Base-by-base conservation (phyloP, 495 filamentous ascomycete genomes). In the Xylaria sp. region DNA sequence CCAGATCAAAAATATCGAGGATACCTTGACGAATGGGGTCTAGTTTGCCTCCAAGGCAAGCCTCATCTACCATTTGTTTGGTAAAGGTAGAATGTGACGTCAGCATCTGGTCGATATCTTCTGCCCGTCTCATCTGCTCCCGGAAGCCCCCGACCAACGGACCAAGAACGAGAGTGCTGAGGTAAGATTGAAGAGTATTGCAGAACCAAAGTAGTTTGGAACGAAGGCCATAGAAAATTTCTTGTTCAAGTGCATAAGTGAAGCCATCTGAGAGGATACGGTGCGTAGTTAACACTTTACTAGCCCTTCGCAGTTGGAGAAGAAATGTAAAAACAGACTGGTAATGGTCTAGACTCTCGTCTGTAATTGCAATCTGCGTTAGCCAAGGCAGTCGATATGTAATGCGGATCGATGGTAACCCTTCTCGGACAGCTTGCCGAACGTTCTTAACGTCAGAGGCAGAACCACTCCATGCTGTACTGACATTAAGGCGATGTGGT, bases 81-180 rank as follows among this genome's bases (percentile, higher is more conserved):
- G 92, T 82, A 73, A 91, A 97, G 1, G 75, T 73, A 11, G 85
- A 78, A 77, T 97, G 94, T 0, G 90, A 87, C 21, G 80, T 78
- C 19, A 93, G 87, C 92, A 98, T 97, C 7, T 86, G 87, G 74
- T 97, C 93, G 5, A 98, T 88, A 74, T 97, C 94, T 37, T 87
- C 85, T 0, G 93, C 88, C 29, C 79, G 81, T 21, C 77, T 75
- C 46, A 98, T 82, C 3, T 83, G 77, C 17, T 75, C 79, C 15
- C 80, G 79, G 77, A 98, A 82, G 17, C 81, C 78, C 24, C 77
- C 73, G 0, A 83, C 87, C 50, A 87, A 83, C 0, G 88, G 88
- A 5, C 83, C 86, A 6, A 97, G 82, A 5, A 95, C 92, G 17
- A 92, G 83, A 35, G 90, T 88, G 14, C 90, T 91, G 3, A 97